A percentile compares a stretch with the other conserved stretches of the same genome.
These are phyloP conservation scores for Monilinia fructigena DNA, from an alignment of 2,329 filamentous ascomycete genomes.

Conservation along the genomic window DNA sequence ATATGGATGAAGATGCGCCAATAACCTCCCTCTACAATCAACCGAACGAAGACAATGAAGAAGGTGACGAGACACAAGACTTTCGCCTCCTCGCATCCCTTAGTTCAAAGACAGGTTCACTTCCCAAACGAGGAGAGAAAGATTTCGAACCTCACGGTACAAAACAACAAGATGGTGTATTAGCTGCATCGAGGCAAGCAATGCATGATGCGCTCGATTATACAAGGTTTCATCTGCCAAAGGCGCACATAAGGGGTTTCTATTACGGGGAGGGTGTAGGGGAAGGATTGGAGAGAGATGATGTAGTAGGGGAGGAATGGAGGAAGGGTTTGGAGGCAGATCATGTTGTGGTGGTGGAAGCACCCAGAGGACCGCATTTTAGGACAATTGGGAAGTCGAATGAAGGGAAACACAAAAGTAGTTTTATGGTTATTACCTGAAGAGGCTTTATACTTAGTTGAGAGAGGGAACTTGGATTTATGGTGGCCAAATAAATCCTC, in stretches of 20 bases:
- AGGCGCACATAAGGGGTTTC: constrained; percentile 65
- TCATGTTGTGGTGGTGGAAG: constrained; percentile 65
- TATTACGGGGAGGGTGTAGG: constrained; percentile 61
- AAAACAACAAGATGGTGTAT: constrained; percentile 70
- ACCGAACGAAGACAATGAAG: constrained; percentile 53
- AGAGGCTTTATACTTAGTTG: constrained; percentile 84
- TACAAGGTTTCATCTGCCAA: constrained; percentile 70
- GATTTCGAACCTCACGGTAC: constrained; percentile 96
- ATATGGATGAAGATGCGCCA: constrained; percentile 40
- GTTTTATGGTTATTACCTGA: constrained; percentile 83
- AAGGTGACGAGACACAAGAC: constrained; percentile 81
- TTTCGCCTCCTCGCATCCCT: constrained; percentile 69
- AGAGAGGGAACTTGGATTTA: constrained; percentile 82
- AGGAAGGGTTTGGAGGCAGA: constrained; percentile 60
- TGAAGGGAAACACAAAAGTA: constrained; percentile 56
- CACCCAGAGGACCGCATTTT: constrained; percentile 69
- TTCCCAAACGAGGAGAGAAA: constrained; percentile 91
- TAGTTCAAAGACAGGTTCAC: constrained; percentile 52
- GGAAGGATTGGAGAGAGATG: constrained; percentile 34
- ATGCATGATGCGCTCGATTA: constrained; percentile 86
- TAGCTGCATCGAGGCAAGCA: constrained; percentile 78
- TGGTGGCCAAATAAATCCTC: constrained; percentile 70
- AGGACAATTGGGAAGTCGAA: constrained; percentile 71
- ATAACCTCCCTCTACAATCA: constrained; percentile 30
- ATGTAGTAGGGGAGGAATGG: constrained; percentile 64